These are phyloP conservation scores for Phytophthora chlamydospora DNA, from an alignment of 352 stramenopile species.

Conservation along the genomic window DNA sequence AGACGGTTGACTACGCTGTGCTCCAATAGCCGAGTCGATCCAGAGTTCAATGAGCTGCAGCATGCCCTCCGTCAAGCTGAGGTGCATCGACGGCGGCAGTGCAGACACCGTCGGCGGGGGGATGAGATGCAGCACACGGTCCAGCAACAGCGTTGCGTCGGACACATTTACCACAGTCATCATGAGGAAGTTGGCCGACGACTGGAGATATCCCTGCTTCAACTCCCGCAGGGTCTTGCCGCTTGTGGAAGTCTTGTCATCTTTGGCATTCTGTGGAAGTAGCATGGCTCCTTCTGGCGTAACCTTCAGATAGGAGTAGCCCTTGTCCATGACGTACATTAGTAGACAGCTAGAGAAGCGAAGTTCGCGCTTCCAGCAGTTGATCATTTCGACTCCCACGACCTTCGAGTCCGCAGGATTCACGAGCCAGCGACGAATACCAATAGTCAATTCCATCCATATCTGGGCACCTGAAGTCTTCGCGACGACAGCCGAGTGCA, in stretches of 20 bases:
- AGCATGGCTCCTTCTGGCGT: slow-evolving; percentile 62
- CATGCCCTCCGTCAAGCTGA: slow-evolving; percentile 79
- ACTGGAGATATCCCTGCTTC: slow-evolving; percentile 75
- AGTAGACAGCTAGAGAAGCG: slow-evolving; percentile 80
- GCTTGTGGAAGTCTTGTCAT: slow-evolving; percentile 26
- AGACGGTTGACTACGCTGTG: slow-evolving; percentile 55
- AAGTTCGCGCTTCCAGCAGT: slow-evolving; percentile 88
- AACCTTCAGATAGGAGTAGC: slow-evolving; percentile 74
- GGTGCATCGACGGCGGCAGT: slow-evolving; percentile 65
- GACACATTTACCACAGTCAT: slow-evolving; percentile 57
- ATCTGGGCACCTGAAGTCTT: slow-evolving; percentile 69
- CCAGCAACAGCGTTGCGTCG: slow-evolving; percentile 77
- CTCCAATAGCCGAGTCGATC: slow-evolving; percentile 82
- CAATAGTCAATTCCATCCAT: slow-evolving; percentile 84
- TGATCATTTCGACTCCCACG: slow-evolving; percentile 70
- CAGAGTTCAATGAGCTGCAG: slow-evolving; percentile 79
- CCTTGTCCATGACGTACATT: slow-evolving; percentile 83
- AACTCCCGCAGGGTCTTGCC: slow-evolving; percentile 60
- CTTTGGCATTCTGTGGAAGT: slow-evolving; percentile 51
- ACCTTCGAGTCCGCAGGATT: slow-evolving; percentile 62
- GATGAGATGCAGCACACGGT: slow-evolving; percentile 84
- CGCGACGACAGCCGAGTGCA: slow-evolving; percentile 70
- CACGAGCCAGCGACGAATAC: slow-evolving; percentile 80
- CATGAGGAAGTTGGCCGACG: slow-evolving; percentile 74
- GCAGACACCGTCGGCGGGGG: slow-evolving; percentile 70